Conservation (phyloP, 2,329 filamentous ascomycete species). For the Penicillium italicum region DNA sequence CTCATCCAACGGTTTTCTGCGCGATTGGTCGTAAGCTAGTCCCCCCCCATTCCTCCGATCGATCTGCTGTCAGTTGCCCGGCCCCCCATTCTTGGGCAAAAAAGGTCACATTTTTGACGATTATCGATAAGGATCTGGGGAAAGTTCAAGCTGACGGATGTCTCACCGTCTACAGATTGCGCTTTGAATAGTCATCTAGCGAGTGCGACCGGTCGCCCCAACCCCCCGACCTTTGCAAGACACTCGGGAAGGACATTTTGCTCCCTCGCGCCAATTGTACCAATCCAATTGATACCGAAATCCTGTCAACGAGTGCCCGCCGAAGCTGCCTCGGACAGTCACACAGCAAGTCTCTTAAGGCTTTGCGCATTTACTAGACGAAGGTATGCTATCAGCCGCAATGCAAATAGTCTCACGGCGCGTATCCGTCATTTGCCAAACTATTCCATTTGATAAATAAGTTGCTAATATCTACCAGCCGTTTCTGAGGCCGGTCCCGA, state of each 20-base stretch:
- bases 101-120: constrained; percentile 18
- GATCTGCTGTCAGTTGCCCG: constrained; percentile 19
- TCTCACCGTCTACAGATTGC: constrained; percentile 17
- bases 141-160: constrained; percentile 11
- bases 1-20: constrained; percentile 9
- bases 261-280: constrained; percentile 20
- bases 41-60: constrained; percentile 25
- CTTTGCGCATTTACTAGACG: constrained; percentile 26
- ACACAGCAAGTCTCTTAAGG: constrained; percentile 20
- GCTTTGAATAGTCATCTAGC: constrained; percentile 20
- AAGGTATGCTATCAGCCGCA: constrained; percentile 62
- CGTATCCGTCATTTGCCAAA: constrained; percentile 32
- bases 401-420: constrained; percentile 60
- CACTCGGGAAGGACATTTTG: constrained; percentile 26
- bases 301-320: constrained; percentile 17
- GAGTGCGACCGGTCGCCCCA: constrained; percentile 27
- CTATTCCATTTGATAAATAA: constrained; percentile 38
- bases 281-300: constrained; percentile 24
- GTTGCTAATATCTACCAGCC: constrained; percentile 29
- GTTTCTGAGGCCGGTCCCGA: constrained; percentile 31
- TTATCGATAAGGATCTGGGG: constrained; percentile 17
- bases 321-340: constrained; percentile 23
- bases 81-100: constrained; percentile 13
- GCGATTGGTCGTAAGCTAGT: constrained; percentile 15
- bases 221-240: constrained; percentile 16